phyloP scores from a whole-genome alignment of 2,329 filamentous ascomycete genomes.

The Leptoxyphium fumago region DNA sequence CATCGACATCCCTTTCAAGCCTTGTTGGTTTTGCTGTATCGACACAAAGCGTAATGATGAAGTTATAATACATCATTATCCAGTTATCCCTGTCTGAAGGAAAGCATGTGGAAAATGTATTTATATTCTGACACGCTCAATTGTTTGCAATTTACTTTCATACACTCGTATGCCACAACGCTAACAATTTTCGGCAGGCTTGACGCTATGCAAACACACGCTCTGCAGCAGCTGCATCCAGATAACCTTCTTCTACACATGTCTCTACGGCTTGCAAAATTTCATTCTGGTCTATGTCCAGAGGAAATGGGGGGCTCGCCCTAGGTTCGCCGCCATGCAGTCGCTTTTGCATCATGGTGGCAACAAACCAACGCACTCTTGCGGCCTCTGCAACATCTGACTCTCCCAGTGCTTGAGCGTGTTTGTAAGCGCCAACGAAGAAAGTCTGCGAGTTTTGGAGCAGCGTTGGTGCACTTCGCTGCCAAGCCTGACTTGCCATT shows the following conservation, averaged over 20 bases:
- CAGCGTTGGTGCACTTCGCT: slow-evolving; percentile 31
- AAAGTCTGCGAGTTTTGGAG: slow-evolving; percentile 43
- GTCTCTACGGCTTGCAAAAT: background rate
- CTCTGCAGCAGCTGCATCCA: slow-evolving; percentile 13
- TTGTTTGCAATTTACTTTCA: too few relatives aligned
- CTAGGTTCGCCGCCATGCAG: background rate
- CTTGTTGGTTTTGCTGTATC: background rate
- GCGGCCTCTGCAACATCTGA: slow-evolving; percentile 5
- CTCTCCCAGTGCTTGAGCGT: slow-evolving; percentile 12
- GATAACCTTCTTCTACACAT: background rate
- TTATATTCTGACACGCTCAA: slow-evolving; percentile 59
- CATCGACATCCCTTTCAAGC: too few relatives aligned
- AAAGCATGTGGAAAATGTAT: slow-evolving; percentile 63
- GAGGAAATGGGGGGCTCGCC: background rate
- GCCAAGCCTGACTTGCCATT: slow-evolving; percentile 21
- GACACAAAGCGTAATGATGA: slow-evolving; percentile 60
- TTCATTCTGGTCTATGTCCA: background rate
- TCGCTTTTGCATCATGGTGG: background rate
- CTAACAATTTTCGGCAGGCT: too few relatives aligned
- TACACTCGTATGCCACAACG: too few relatives aligned
- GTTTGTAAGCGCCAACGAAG: slow-evolving; percentile 36
- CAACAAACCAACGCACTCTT: slow-evolving; percentile 7
- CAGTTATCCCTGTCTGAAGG: slow-evolving; percentile 99
- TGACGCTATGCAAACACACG: background rate
- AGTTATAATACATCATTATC: slow-evolving; percentile 32